phyloP scores from a whole-genome alignment of 768 basidiomycete species.

The Dacryopinax spathularia region DNA sequence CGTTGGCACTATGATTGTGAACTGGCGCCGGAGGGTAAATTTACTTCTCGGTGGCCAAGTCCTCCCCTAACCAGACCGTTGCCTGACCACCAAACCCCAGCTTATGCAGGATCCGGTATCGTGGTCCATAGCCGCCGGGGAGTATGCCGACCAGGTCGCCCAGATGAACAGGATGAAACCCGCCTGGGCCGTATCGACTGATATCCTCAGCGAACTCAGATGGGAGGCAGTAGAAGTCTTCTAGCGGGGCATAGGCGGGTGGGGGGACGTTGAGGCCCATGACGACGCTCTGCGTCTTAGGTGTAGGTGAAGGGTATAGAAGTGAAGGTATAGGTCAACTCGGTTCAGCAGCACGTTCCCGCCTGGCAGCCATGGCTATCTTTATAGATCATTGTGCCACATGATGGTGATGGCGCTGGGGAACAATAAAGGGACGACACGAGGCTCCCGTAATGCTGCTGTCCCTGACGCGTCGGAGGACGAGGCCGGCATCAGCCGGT shows the following conservation, averaged over 20 bases:
- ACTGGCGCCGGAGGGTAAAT: neutral
- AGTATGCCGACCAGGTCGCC: slow-evolving; percentile 30
- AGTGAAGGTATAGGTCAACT: neutral
- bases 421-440: neutral
- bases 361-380: neutral
- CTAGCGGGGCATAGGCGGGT: neutral
- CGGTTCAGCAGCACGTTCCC: neutral
- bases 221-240: neutral
- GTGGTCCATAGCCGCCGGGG: slow-evolving; percentile 21
- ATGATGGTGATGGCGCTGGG: neutral
- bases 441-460: neutral
- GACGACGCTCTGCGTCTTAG: too few relatives aligned
- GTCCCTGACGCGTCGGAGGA: neutral
- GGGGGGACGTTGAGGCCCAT: neutral
- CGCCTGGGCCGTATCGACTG: slow-evolving; percentile 62
- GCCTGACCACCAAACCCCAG: slow-evolving; percentile 33
- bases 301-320: neutral
- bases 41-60: slow-evolving; percentile 10
- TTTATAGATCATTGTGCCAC: neutral
- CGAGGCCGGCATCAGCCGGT: neutral
- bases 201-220: slow-evolving; percentile 46
- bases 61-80: slow-evolving; percentile 30
- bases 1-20: neutral
- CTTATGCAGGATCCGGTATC: slow-evolving; percentile 38
- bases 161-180: slow-evolving; percentile 38